Evolutionary conservation across 768 basidiomycete species (phyloP).

Genomic region (Polyporus arcularius): DNA sequence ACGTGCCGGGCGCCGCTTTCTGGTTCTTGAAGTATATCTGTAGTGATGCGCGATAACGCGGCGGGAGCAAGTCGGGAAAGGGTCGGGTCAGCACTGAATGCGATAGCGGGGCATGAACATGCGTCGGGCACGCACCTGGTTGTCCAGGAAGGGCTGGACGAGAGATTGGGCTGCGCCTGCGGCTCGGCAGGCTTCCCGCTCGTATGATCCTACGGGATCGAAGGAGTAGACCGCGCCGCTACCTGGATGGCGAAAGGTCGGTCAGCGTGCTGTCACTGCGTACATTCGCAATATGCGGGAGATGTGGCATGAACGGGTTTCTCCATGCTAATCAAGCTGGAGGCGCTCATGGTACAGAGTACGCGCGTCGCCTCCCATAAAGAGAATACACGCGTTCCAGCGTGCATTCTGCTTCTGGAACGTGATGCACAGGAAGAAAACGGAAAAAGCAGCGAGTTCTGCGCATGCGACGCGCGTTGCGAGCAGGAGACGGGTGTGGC

Average conservation of each 20-base stretch:
- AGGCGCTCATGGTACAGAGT: too few relatives aligned
- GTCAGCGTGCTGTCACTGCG: conserved; percentile 11
- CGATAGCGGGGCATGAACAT: conserved; percentile 1
- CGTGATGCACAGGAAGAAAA: not conserved
- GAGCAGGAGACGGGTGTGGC: not conserved
- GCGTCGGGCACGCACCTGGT: conserved; percentile 68
- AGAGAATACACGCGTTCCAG: not conserved
- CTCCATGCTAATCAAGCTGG: too few relatives aligned
- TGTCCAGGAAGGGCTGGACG: conserved; percentile 97
- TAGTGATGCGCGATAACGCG: conserved; percentile 13
- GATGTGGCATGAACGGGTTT: not conserved
- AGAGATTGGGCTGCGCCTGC: conserved; percentile 94
- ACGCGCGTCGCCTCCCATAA: too few relatives aligned
- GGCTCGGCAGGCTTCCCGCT: conserved; percentile 94
- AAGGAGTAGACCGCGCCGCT: conserved; percentile 99
- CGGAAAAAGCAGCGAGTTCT: not conserved
- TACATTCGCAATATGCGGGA: conserved; percentile 1
- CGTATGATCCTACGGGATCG: conserved; percentile 98
- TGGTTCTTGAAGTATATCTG: conserved; percentile 99
- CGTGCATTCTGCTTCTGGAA: not conserved
- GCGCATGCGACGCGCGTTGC: not conserved
- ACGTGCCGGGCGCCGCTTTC: conserved; percentile 64
- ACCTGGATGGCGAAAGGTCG: conserved; percentile 45
- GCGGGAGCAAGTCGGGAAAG: conserved; percentile 48
- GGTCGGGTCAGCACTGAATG: conserved; percentile 35